Evolutionary conservation across 306 rosid genomes (phyloP), one percentile per base, ranked within the genome.

Genomic region (Chamaecrista fasciculata): DNA sequence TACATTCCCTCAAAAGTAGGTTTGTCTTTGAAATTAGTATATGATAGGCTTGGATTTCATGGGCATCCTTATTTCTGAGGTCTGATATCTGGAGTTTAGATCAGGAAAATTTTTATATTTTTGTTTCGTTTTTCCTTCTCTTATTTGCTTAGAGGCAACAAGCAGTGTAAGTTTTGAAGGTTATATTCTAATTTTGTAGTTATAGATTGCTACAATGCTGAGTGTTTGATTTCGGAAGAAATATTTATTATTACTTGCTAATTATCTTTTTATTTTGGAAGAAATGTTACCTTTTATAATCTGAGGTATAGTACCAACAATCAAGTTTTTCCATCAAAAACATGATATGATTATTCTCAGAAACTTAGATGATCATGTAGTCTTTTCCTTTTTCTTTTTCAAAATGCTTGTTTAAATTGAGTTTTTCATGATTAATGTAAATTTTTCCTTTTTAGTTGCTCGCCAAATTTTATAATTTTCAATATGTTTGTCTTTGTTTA

Each of bases 361-460:
- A 29, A 40, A 55, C 47, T 49, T 33, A 29, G 25, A 39, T 73
- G 46, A 62, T 53, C 50, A 26, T 31, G 11, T 47, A 6, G 58
- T 23, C 33, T 11, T 10, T 21, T 10, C 11, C 15, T 28, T 21
- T 8, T 50, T 50, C 21, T 4, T 19, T 50, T 19, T 50, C 21
- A 19, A 28, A 11, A 14, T 20, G 56, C 20, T 50, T 50, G 20
- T 49, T 19, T 49, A n/a, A n/a, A n/a, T n/a, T 75, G 61, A 28
- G 9, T 48, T 48, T 26, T 59, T 14, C 46, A 42, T 36, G 48
- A 19, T 59, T 26, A n/a, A 37, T 66, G 14, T 47, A 59, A 40
- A 65, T 66, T 33, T 16, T 73, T 62, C 26, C 71, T 50, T 49
- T 49, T 64, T 59, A 62, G 33, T 61, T 47, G 69, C 44, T 63